Evolutionary conservation across 257 asterid genomes (phyloP).

Genomic region (Euphrasia confusa): DNA sequence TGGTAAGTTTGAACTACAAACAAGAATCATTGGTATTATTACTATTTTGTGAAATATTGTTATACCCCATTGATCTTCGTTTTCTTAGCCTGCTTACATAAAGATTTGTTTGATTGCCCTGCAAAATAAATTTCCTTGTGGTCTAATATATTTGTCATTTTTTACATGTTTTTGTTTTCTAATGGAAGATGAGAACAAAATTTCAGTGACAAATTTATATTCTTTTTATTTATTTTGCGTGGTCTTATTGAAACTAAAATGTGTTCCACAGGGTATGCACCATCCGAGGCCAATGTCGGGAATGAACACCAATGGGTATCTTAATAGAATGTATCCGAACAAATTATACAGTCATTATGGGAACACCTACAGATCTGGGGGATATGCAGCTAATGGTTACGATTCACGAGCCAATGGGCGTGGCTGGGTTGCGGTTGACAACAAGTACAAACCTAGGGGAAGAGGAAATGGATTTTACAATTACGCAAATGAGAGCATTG

Average conservation of each 20-base stretch:
- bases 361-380: conserved; percentile 49
- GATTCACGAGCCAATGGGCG: conserved; percentile 44
- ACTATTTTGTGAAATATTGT: not conserved
- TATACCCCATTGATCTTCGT: not conserved
- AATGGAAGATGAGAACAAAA: not conserved
- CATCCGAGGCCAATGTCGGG: conserved; percentile 41
- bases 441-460: conserved; percentile 57
- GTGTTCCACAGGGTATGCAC: conserved; percentile 39
- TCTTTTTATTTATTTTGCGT: not conserved
- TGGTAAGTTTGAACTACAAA: conserved; percentile 31
- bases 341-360: conserved; percentile 55
- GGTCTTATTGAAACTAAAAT: not conserved
- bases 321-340: conserved; percentile 46
- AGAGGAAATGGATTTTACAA: conserved; percentile 42
- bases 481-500: conserved; percentile 44
- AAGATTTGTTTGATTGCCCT: not conserved
- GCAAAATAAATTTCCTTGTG: not conserved
- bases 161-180: not conserved
- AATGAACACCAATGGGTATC: conserved; percentile 45
- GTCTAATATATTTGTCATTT: not conserved
- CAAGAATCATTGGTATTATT: not conserved
- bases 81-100: not conserved
- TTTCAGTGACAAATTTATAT: no score
- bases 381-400: conserved; percentile 45
- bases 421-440: conserved; percentile 52